Evolutionary conservation across 495 filamentous ascomycete species (phyloP).

Genomic region (Baudoinia panamericana): DNA sequence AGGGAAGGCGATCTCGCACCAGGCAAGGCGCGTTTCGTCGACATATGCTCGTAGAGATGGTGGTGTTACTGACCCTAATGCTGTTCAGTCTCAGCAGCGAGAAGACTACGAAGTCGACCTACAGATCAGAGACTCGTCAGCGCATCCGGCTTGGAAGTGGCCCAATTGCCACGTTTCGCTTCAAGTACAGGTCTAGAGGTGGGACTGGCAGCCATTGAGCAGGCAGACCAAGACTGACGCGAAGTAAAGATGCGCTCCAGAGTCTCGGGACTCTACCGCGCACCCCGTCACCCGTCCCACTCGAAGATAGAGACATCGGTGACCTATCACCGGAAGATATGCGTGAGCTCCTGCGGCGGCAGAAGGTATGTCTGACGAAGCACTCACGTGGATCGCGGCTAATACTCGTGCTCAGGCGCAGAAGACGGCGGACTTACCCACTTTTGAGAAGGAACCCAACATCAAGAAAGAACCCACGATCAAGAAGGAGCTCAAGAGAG

Average conservation of each 20-base stretch:
- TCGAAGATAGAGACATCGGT: conserved; percentile 11
- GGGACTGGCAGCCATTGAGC: background rate
- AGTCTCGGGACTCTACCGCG: conserved; percentile 9
- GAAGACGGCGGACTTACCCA: background rate
- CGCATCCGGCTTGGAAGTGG: background rate
- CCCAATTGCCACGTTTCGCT: conserved; percentile 9
- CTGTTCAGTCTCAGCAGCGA: too few species aligned
- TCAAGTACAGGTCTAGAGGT: conserved; percentile 17
- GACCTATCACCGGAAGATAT: conserved; percentile 6
- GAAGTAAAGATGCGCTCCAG: conserved; percentile 6
- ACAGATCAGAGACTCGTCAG: background rate
- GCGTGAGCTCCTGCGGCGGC: conserved; percentile 5
- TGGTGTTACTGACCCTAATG: too few species aligned
- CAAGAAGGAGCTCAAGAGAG: conserved; percentile 7
- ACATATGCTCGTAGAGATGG: too few species aligned
- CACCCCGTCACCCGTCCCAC: conserved; percentile 11
- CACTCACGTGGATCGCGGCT: background rate
- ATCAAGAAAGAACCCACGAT: background rate
- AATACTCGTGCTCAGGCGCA: too few species aligned
- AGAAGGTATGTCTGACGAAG: background rate
- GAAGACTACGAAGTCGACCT: too few species aligned
- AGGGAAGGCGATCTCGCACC: conserved; percentile 10
- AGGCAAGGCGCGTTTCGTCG: conserved; percentile 6
- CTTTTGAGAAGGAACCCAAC: background rate
- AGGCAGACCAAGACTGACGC: background rate